Base-by-base conservation (phyloP, 208 protist genomes). In the Trypanosoma avium region DNA sequence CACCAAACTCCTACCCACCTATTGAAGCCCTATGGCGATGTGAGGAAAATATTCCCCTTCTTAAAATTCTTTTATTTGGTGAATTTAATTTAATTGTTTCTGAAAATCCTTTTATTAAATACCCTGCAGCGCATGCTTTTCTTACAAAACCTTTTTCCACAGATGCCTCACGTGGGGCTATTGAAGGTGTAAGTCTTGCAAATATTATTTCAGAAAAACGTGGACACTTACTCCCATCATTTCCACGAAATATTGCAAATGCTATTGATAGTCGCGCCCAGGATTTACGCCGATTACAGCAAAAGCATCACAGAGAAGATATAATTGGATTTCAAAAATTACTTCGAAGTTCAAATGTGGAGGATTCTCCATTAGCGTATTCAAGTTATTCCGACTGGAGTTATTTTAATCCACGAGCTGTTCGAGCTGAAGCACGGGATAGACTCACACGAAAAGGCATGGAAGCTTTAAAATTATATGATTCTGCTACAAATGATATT, bases 71-170 rank as follows among this genome's bases (percentile, higher is more conserved):
- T 32, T 70, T 95, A 2, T 95, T 95, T 76, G 88, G 81, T 53
- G 88, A 95, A 61, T 74, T 95, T 27, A 95, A 95, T 73, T 62
- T 90, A 13, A 72, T 92, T 48, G 86, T 92, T 9, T 91, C 86
- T 2, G 82, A 88, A 52, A 88, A 92, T 52, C 88, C 88, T 0
- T 95, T 95, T 55, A 56, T 76, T 4, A 91, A 91, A 38, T 95
- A 90, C 53, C 82, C 88, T 8, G 77, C 78, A 56, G 85, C 88
- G 22, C 78, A 85, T 38, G 71, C 70, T 10, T 82, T 80, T 60
- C 54, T 95, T 32, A 90, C 84, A 29, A 78, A 84, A 3, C 88
- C 88, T 19, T 83, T 74, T 19, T 64, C 70, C 2, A 53, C 73
- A 13, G 45, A 65, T 21, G 32, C 57, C 7, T 50, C 57, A 8